Percentiles rank a stretch among this genome's conserved stretches.
Conservation (phyloP, 257 asterid genomes). For the Asclepias syriaca region DNA sequence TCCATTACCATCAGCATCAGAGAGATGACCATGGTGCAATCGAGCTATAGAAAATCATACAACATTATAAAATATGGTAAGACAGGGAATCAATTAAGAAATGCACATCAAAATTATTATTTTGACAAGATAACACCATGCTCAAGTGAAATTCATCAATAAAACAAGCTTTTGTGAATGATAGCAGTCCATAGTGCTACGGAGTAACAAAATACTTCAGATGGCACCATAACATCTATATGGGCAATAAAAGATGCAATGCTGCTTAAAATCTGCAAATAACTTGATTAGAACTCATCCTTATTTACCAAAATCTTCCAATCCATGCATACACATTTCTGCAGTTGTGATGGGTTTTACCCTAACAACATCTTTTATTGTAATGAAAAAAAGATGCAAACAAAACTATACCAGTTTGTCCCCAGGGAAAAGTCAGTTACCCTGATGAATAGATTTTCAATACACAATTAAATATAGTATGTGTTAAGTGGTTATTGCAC, state of each 20-base stretch:
- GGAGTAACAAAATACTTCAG: background rate
- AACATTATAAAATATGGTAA: conserved; percentile 17
- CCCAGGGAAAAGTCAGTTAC: background rate
- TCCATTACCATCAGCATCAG: conserved; percentile 94
- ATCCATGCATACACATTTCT: background rate
- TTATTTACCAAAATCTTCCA: background rate
- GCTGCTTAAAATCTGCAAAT: background rate
- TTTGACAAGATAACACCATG: background rate
- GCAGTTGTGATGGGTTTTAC: background rate
- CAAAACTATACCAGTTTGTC: background rate
- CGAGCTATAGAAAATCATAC: conserved; percentile 46
- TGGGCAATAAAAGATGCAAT: background rate
- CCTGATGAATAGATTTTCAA: background rate
- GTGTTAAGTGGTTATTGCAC: too few relatives aligned
- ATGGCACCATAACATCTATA: conserved; percentile 1
- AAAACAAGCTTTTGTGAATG: background rate
- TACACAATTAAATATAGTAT: too few relatives aligned
- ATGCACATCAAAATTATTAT: conserved; percentile 1
- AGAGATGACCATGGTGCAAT: conserved; percentile 88
- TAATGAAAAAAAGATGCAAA: background rate
- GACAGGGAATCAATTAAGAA: conserved; percentile 6
- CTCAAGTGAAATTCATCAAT: too few relatives aligned
- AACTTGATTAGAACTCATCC: background rate
- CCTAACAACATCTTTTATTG: background rate
- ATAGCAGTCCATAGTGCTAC: background rate